Conservation (phyloP, 768 basidiomycete genomes). For the Pleurotus djamor region DNA sequence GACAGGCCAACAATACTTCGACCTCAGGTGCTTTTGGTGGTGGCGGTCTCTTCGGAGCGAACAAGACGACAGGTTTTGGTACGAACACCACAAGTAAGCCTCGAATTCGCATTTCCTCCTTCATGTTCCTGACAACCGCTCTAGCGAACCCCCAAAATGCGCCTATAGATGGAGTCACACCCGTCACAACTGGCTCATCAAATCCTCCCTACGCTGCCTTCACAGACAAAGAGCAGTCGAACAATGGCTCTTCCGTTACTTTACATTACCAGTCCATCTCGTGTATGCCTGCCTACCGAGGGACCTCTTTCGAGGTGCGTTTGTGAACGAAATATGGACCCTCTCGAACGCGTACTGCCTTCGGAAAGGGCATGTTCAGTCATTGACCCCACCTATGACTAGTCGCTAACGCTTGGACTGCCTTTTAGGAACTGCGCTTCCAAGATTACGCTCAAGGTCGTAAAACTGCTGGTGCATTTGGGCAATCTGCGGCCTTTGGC, state of each 20-base stretch:
- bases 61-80: constrained; percentile 43
- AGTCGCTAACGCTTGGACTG: constrained; percentile 13
- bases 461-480: constrained; percentile 69
- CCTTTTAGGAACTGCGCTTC: constrained; percentile 60
- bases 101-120: not conserved
- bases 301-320: constrained; percentile 74
- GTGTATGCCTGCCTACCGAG: constrained; percentile 75
- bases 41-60: constrained; percentile 32
- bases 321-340: constrained; percentile 6
- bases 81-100: constrained; percentile 26
- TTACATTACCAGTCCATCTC: constrained; percentile 83
- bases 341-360: constrained; percentile 8
- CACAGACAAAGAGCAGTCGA: constrained; percentile 61
- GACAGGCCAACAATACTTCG: constrained; percentile 42
- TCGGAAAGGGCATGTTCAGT: constrained; percentile 5
- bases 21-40: constrained; percentile 44
- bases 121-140: not conserved
- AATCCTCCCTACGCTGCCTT: constrained; percentile 61
- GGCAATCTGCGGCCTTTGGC: constrained; percentile 48
- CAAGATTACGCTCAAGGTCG: constrained; percentile 78
- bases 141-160: constrained; percentile 23
- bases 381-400: not conserved
- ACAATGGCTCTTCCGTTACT: constrained; percentile 31
- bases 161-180: constrained; percentile 36
- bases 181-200: constrained; percentile 67